phyloP scores from a whole-genome alignment of 2,329 filamentous ascomycete genomes.

The Ascochyta rabiei region DNA sequence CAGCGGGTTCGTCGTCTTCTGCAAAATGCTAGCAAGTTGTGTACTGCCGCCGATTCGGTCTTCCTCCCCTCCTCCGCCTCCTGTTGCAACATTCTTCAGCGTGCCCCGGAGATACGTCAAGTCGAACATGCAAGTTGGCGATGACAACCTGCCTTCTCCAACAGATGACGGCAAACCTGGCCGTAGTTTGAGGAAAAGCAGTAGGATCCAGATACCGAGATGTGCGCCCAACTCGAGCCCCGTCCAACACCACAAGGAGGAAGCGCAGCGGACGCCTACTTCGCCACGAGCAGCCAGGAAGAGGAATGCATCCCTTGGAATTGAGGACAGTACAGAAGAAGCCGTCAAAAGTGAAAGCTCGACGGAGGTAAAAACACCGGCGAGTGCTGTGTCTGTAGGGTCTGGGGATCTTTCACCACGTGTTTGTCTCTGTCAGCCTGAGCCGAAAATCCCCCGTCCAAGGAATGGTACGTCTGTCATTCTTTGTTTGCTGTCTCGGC shows the following conservation, averaged over 20 bases:
- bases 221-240: conserved; percentile 22
- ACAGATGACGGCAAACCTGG: conserved; percentile 32
- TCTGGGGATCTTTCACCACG: conserved; percentile 50
- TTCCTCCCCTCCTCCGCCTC: conserved; percentile 24
- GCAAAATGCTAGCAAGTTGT: conserved; percentile 45
- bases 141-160: conserved; percentile 19
- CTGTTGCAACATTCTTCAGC: conserved; percentile 43
- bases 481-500: conserved; percentile 29
- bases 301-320: conserved; percentile 28
- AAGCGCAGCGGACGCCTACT: conserved; percentile 24
- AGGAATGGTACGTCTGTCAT: conserved; percentile 66
- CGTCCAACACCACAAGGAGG: conserved; percentile 23
- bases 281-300: conserved; percentile 36
- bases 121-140: conserved; percentile 39
- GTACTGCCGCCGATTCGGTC: conserved; percentile 40
- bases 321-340: conserved; percentile 25
- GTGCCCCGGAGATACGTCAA: conserved; percentile 44
- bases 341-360: conserved; percentile 21
- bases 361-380: conserved; percentile 25
- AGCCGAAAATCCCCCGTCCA: conserved; percentile 73
- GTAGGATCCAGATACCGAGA: conserved; percentile 34
- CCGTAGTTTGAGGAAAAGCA: conserved; percentile 38
- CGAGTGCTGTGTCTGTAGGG: conserved; percentile 37
- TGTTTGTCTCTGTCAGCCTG: conserved; percentile 72
- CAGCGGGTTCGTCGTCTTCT: conserved; percentile 29